A percentile compares a stretch with the other conserved stretches of the same genome.
These are phyloP conservation scores for Chrysoporthe puriensis DNA, from an alignment of 2,329 filamentous ascomycete genomes.

Conservation along the genomic window DNA sequence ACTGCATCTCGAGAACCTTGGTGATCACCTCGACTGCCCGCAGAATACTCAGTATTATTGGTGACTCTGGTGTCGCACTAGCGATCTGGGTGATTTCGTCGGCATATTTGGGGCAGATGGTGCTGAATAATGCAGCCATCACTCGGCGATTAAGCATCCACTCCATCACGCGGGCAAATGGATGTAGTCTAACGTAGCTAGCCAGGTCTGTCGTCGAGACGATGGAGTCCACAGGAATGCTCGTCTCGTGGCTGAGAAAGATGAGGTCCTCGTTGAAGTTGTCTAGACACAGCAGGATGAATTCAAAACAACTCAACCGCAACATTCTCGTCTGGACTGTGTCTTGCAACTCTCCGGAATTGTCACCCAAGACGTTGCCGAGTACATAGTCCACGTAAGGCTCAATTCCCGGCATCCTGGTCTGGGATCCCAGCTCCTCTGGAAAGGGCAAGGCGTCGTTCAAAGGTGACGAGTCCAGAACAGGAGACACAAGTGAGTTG, in stretches of 20 bases:
- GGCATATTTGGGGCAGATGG: conserved; percentile 58
- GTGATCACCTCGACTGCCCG: conserved; percentile 84
- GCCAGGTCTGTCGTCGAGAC: conserved; percentile 76
- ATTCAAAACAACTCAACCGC: conserved; percentile 80
- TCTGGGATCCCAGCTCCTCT: conserved; percentile 77
- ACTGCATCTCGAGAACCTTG: conserved; percentile 81
- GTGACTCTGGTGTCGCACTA: conserved; percentile 74
- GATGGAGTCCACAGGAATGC: conserved; percentile 72
- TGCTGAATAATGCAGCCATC: conserved; percentile 75
- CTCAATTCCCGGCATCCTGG: conserved; percentile 81
- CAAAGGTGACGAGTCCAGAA: conserved; percentile 61
- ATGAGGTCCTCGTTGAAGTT: conserved; percentile 96
- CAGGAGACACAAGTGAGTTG: conserved; percentile 70
- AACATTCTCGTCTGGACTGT: conserved; percentile 72
- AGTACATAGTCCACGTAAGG: conserved; percentile 91
- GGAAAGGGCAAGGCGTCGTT: conserved; percentile 84
- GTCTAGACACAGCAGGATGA: conserved; percentile 76
- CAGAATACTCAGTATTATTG: conserved; percentile 77
- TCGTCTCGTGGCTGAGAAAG: conserved; percentile 79
- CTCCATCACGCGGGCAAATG: conserved; percentile 93
- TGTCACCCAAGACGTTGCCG: conserved; percentile 74
- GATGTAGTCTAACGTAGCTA: conserved; percentile 83
- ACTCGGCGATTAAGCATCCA: conserved; percentile 97
- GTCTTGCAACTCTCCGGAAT: conserved; percentile 67
- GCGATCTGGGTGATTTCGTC: conserved; percentile 75